Percentiles rank a stretch among this genome's conserved stretches.
phyloP scores from a whole-genome alignment of 495 filamentous ascomycete genomes.

The Paragyromitra xinjiangensis region DNA sequence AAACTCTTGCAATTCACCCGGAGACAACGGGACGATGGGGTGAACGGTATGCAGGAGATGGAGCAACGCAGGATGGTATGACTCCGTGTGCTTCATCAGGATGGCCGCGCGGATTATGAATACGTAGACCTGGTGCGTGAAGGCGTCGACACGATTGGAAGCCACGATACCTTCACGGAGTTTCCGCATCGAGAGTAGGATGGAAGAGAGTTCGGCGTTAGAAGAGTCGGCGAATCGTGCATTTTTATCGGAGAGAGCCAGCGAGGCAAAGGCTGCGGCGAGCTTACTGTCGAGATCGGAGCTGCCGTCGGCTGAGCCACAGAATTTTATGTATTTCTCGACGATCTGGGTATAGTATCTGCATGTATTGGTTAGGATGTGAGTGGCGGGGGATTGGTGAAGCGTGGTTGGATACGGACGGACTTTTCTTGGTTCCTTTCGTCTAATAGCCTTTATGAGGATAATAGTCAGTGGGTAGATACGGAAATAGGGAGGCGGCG shows the following conservation, averaged over 20 bases:
- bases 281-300: slow-evolving; percentile 78
- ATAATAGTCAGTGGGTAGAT: slow-evolving; percentile 15
- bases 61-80: slow-evolving; percentile 86
- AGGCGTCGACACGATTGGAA: slow-evolving; percentile 71
- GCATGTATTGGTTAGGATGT: slow-evolving; percentile 2
- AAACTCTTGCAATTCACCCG: slow-evolving; percentile 77
- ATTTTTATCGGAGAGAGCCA: slow-evolving; percentile 45
- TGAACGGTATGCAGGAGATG: slow-evolving; percentile 79
- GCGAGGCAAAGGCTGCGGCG: slow-evolving; percentile 65
- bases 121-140: slow-evolving; percentile 74
- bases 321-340: slow-evolving; percentile 86
- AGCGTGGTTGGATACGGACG: neutral
- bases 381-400: slow-evolving; percentile 3
- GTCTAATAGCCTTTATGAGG: slow-evolving; percentile 46
- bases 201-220: slow-evolving; percentile 65
- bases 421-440: slow-evolving; percentile 55
- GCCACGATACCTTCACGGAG: slow-evolving; percentile 87
- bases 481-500: neutral
- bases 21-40: slow-evolving; percentile 68
- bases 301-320: slow-evolving; percentile 70
- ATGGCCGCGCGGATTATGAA: slow-evolving; percentile 87
- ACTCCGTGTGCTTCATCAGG: slow-evolving; percentile 78
- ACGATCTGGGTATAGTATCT: slow-evolving; percentile 85
- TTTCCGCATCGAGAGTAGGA: slow-evolving; percentile 76
- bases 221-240: slow-evolving; percentile 59